A percentile compares a stretch with the other conserved stretches of the same genome.
Conservation (phyloP, 495 filamentous ascomycete species). For the Terfezia boudieri region DNA sequence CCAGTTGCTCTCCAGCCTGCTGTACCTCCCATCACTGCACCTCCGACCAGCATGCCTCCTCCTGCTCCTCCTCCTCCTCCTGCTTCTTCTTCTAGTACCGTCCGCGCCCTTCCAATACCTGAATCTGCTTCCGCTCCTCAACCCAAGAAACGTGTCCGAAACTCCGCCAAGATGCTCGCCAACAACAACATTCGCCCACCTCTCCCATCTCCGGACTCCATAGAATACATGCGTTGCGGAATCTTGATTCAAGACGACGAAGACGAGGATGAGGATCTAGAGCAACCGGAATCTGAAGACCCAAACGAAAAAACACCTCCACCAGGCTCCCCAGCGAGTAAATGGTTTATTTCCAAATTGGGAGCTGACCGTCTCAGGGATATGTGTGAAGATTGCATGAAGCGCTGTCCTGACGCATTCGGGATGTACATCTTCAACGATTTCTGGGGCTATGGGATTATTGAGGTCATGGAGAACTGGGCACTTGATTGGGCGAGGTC, state of each 20-base stretch:
- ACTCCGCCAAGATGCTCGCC: too few relatives aligned
- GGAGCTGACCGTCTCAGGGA: neutral
- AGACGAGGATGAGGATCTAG: neutral
- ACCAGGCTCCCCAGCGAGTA: neutral
- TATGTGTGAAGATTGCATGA: constrained; percentile 1
- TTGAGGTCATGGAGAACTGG: constrained; percentile 4
- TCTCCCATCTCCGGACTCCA: neutral
- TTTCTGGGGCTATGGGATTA: constrained; percentile 2
- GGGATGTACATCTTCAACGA: constrained; percentile 5
- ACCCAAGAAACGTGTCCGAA: too few relatives aligned
- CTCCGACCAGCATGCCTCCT: too few relatives aligned
- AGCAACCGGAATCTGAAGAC: neutral
- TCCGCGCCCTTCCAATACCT: too few relatives aligned
- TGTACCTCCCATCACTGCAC: too few relatives aligned
- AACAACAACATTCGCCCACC: neutral
- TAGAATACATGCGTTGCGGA: neutral
- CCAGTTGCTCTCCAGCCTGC: too few relatives aligned
- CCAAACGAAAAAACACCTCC: neutral
- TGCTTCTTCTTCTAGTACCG: too few relatives aligned
- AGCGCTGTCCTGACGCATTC: constrained; percentile 1
- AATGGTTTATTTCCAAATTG: neutral
- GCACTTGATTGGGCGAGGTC: neutral
- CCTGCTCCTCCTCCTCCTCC: too few relatives aligned
- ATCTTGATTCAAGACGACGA: neutral
- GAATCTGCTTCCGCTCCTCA: too few relatives aligned